These are phyloP conservation scores for Helicostylum pulchrum DNA, from an alignment of 192 early-diverging fungal species.

Conservation along the genomic window DNA sequence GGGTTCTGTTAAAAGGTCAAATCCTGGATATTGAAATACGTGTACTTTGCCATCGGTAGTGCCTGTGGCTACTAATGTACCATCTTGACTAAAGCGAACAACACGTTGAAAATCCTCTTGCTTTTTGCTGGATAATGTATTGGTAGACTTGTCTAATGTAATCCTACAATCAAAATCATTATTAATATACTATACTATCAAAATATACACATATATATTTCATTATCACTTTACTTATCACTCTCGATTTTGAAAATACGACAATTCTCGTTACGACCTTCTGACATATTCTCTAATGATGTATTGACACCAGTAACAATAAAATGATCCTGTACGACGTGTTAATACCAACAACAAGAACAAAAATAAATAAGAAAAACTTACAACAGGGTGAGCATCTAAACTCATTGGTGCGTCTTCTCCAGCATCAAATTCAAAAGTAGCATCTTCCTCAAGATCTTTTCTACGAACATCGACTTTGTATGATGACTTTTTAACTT, in stretches of 20 bases:
- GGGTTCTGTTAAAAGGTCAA: slow-evolving; percentile 52
- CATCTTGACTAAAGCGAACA: slow-evolving; percentile 63
- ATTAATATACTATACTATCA: not conserved
- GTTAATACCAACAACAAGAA: not conserved
- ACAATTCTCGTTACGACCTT: slow-evolving; percentile 77
- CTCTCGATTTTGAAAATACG: slow-evolving; percentile 64
- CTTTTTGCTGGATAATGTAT: slow-evolving; percentile 52
- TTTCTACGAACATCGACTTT: slow-evolving; percentile 41
- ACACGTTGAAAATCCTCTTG: slow-evolving; percentile 58
- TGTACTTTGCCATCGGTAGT: slow-evolving; percentile 65
- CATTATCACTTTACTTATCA: slow-evolving; percentile 22
- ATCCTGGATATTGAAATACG: slow-evolving; percentile 61
- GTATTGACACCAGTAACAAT: slow-evolving; percentile 74
- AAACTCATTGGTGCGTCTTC: slow-evolving; percentile 88
- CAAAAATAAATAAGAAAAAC: not conserved
- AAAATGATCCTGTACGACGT: slow-evolving; percentile 44
- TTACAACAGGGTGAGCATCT: slow-evolving; percentile 75
- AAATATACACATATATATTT: not conserved
- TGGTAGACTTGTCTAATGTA: slow-evolving; percentile 21
- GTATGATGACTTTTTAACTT: slow-evolving; percentile 47
- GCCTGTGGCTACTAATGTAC: slow-evolving; percentile 60
- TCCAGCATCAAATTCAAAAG: slow-evolving; percentile 34
- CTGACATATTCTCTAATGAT: slow-evolving; percentile 52
- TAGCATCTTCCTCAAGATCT: slow-evolving; percentile 33
- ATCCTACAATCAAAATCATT: slow-evolving; percentile 5